A percentile compares a stretch with the other conserved stretches of the same genome.
phyloP scores from a whole-genome alignment of 805 yeast species.

The Wickerhamiella alocasiicola region DNA sequence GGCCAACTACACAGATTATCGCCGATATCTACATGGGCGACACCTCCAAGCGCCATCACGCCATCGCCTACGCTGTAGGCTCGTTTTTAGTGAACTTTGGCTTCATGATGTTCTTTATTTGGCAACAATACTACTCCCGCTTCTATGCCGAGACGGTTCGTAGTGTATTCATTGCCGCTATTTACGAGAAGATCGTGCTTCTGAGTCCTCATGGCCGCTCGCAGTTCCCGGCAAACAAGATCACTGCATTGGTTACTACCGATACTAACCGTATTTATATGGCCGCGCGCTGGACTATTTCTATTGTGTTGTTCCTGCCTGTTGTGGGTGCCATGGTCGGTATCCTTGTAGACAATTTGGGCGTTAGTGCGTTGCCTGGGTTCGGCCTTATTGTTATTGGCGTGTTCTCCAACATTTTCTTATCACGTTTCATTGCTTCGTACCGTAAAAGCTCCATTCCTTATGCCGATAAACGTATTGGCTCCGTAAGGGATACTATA shows the following conservation, averaged over 20 bases:
- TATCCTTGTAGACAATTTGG: conserved; percentile 53
- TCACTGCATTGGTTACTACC: conserved; percentile 69
- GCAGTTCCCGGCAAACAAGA: conserved; percentile 51
- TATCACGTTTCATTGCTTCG: conserved; percentile 41
- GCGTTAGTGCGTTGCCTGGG: conserved; percentile 64
- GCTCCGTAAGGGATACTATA: conserved; percentile 64
- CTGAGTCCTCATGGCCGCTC: conserved; percentile 47
- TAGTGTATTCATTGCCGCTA: conserved; percentile 56
- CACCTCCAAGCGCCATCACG: conserved; percentile 27
- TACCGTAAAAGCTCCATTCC: conserved; percentile 46
- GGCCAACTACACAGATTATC: conserved; percentile 15
- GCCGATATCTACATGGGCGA: conserved; percentile 15
- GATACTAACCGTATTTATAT: conserved; percentile 75
- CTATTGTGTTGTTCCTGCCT: conserved; percentile 17
- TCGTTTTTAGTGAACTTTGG: conserved; percentile 42
- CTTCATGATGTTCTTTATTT: conserved; percentile 36
- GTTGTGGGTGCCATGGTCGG: conserved; percentile 39
- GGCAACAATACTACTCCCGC: conserved; percentile 49
- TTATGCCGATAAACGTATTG: conserved; percentile 66
- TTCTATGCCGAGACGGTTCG: conserved; percentile 62
- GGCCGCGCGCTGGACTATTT: conserved; percentile 22
- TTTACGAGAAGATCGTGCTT: conserved; percentile 54
- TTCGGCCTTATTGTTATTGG: conserved; percentile 36
- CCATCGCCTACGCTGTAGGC: conserved; percentile 69
- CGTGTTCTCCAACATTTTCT: conserved; percentile 31